These are phyloP conservation scores for Pleurotus eryngii DNA, from an alignment of 768 basidiomycete genomes.

Conservation along the genomic window DNA sequence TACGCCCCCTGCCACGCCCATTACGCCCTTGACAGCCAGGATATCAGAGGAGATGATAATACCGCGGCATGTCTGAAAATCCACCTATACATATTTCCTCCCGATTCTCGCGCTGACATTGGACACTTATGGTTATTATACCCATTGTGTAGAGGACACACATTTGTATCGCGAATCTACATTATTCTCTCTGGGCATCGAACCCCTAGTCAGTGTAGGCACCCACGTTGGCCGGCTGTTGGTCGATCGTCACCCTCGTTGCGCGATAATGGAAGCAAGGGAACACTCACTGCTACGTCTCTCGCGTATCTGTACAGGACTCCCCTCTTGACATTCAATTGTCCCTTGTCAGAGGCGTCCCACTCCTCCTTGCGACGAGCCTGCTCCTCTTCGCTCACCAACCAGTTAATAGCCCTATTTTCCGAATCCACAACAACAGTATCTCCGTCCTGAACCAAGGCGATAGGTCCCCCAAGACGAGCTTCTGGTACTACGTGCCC, in stretches of 20 bases:
- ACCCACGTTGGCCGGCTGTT: conserved; percentile 75
- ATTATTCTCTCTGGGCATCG: background rate
- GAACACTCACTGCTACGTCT: conserved; percentile 75
- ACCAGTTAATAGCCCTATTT: conserved; percentile 65
- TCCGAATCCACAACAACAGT: conserved; percentile 70
- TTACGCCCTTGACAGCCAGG: conserved; percentile 7
- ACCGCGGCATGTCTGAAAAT: conserved; percentile 11
- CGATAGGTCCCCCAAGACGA: conserved; percentile 81
- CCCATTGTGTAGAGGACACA: background rate
- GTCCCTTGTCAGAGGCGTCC: conserved; percentile 62
- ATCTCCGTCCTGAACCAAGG: conserved; percentile 83
- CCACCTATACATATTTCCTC: too few relatives aligned
- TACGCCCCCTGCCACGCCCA: background rate
- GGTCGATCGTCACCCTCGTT: conserved; percentile 3
- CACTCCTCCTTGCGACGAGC: conserved; percentile 58
- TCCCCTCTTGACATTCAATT: conserved; percentile 69
- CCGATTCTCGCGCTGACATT: too few relatives aligned
- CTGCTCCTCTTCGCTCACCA: conserved; percentile 67
- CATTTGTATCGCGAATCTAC: too few relatives aligned
- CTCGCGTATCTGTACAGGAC: conserved; percentile 78
- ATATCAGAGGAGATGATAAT: conserved; percentile 19
- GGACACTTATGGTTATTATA: background rate
- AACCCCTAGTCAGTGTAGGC: conserved; percentile 74
- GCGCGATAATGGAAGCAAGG: conserved; percentile 2
- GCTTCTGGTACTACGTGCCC: conserved; percentile 65